phyloP scores from a whole-genome alignment of 371 early-diverging fungal genomes.

The Paramicrosporidium saccamoebae region DNA sequence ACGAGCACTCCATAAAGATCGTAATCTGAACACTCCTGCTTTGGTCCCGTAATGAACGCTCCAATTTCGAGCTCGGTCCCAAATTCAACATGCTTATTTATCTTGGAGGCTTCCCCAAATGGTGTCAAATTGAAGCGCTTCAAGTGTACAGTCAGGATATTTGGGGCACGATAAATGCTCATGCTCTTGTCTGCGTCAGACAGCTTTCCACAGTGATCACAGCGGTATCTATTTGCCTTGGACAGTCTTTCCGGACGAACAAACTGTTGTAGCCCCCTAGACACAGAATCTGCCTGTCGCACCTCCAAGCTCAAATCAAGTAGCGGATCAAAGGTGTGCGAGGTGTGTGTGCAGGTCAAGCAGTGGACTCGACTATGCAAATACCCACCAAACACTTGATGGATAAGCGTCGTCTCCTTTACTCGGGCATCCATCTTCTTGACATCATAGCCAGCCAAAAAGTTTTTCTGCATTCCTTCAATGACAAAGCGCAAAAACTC shows the following conservation, averaged over 20 bases:
- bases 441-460: constrained; percentile 11
- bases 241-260: constrained; percentile 18
- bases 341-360: constrained; percentile 22
- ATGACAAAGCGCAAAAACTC: constrained; percentile 48
- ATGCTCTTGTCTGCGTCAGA: constrained; percentile 40
- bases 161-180: constrained; percentile 27
- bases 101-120: constrained; percentile 25
- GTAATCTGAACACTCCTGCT: constrained; percentile 7
- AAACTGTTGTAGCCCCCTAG: constrained; percentile 24
- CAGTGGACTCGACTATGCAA: constrained; percentile 40
- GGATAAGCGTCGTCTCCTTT: constrained; percentile 30
- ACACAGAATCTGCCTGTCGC: constrained; percentile 13
- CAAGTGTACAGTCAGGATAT: constrained; percentile 26
- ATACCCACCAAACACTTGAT: constrained; percentile 49
- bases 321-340: constrained; percentile 31
- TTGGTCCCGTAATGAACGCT: constrained; percentile 4
- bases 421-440: constrained; percentile 20
- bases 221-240: constrained; percentile 20
- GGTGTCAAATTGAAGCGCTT: constrained; percentile 23
- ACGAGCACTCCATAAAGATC: constrained; percentile 33
- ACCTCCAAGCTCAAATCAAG: constrained; percentile 47
- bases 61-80: constrained; percentile 6
- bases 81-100: constrained; percentile 12
- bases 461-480: constrained; percentile 18
- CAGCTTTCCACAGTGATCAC: constrained; percentile 24